These are phyloP conservation scores for Xanthoconium separans DNA, from an alignment of 1,284 basidiomycete genomes.

Conservation along the genomic window DNA sequence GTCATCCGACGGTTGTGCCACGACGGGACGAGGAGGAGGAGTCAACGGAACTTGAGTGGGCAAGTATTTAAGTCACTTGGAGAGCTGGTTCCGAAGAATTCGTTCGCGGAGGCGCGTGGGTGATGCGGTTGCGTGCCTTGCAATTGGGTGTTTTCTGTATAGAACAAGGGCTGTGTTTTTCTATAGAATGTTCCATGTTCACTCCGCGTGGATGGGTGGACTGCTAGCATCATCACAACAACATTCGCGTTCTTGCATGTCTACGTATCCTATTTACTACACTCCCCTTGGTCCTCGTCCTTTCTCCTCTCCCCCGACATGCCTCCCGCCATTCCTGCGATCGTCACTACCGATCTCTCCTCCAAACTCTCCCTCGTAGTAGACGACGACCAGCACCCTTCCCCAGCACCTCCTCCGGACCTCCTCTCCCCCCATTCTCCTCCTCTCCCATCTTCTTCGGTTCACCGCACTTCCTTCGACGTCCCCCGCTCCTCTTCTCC, in stretches of 20 bases:
- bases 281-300: background rate
- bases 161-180: conserved; percentile 33
- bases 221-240: no score
- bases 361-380: conserved; percentile 30
- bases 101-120: conserved; percentile 4
- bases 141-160: conserved; percentile 12
- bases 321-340: conserved; percentile 31
- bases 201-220: no score
- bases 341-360: conserved; percentile 37
- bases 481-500: conserved; percentile 29
- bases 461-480: conserved; percentile 24
- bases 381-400: conserved; percentile 1
- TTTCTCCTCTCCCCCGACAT: conserved; percentile 10
- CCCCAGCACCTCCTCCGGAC: background rate
- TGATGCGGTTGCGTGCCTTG: conserved; percentile 15
- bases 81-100: conserved; percentile 5
- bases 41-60: background rate
- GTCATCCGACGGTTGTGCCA: background rate
- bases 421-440: conserved; percentile 25
- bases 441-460: background rate
- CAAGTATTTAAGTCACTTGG: conserved; percentile 3
- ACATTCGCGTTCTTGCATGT: background rate
- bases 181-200: conserved; percentile 29
- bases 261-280: background rate
- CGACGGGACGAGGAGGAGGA: background rate